Evolutionary conservation across 352 stramenopile species (phyloP).

Genomic region (Phytophthora megakarya): DNA sequence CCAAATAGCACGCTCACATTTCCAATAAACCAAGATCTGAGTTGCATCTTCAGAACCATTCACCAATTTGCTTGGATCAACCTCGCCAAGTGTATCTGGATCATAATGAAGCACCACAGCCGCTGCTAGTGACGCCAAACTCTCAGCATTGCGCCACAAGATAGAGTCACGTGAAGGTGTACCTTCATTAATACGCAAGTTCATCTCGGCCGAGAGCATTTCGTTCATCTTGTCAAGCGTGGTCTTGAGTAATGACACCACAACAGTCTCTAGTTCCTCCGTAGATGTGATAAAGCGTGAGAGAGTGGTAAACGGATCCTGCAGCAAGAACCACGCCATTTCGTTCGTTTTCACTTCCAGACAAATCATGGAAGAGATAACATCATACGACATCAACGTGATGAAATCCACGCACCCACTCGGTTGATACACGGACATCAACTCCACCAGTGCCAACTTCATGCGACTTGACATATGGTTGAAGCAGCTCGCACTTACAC

Average conservation of each 20-base stretch:
- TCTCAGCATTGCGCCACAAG: constrained; percentile 82
- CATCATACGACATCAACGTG: constrained; percentile 70
- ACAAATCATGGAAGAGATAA: constrained; percentile 85
- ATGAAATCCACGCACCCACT: constrained; percentile 71
- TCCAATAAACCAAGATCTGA: constrained; percentile 69
- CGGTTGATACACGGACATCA: constrained; percentile 67
- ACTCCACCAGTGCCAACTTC: constrained; percentile 71
- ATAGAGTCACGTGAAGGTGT: constrained; percentile 72
- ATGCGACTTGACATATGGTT: constrained; percentile 74
- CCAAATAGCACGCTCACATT: constrained; percentile 73
- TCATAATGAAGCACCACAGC: constrained; percentile 87
- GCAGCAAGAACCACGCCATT: constrained; percentile 77
- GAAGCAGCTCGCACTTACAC: constrained; percentile 54
- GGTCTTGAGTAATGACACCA: constrained; percentile 73
- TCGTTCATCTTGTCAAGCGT: constrained; percentile 83
- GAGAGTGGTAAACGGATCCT: constrained; percentile 77
- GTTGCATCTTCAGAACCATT: constrained; percentile 25
- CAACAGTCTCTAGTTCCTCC: constrained; percentile 68
- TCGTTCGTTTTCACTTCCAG: constrained; percentile 85
- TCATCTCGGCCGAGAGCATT: constrained; percentile 73
- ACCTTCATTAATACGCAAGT: constrained; percentile 62
- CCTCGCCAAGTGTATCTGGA: constrained; percentile 64
- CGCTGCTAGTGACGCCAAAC: constrained; percentile 67
- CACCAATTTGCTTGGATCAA: constrained; percentile 48
- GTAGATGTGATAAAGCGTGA: constrained; percentile 68